Evolutionary conservation across 371 early-diverging fungal species (phyloP).

Genomic region (Zopfochytrium polystomum): DNA sequence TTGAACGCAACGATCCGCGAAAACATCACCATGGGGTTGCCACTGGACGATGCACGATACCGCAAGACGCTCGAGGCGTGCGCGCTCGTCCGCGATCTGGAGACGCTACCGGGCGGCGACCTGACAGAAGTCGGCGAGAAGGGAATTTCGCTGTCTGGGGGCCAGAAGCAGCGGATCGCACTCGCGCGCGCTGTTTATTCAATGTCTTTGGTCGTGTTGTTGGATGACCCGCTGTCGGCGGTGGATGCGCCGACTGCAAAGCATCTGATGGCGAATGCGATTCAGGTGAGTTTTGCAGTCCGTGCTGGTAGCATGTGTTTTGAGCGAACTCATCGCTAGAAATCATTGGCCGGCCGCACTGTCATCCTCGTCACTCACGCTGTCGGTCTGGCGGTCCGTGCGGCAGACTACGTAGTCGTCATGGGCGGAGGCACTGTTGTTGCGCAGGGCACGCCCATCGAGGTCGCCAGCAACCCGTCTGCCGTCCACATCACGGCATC

Average conservation of each 20-base stretch:
- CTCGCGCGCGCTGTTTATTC: constrained; percentile 45
- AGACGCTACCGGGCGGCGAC: constrained; percentile 79
- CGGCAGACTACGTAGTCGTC: constrained; percentile 31
- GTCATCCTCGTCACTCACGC: constrained; percentile 86
- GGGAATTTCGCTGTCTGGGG: constrained; percentile 83
- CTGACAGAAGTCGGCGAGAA: constrained; percentile 44
- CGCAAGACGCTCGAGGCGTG: constrained; percentile 43
- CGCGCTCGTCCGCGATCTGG: constrained; percentile 75
- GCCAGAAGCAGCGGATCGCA: constrained; percentile 59
- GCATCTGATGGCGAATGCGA: constrained; percentile 55
- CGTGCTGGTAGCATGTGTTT: too few relatives aligned
- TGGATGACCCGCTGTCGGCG: constrained; percentile 60
- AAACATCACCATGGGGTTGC: constrained; percentile 56
- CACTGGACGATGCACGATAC: constrained; percentile 47
- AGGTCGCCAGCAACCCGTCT: constrained; percentile 14
- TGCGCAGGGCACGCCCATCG: constrained; percentile 17
- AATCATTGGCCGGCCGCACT: constrained; percentile 71
- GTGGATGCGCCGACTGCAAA: constrained; percentile 84
- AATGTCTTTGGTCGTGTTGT: constrained; percentile 21
- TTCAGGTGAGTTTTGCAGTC: constrained; percentile 58
- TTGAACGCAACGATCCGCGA: constrained; percentile 55
- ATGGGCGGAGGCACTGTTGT: constrained; percentile 29
- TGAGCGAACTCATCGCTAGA: too few relatives aligned
- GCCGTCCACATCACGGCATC: constrained; percentile 10
- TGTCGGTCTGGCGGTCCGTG: constrained; percentile 47